These are phyloP conservation scores for Hydnomerulius pinastri DNA, from an alignment of 768 basidiomycete genomes.

Conservation along the genomic window DNA sequence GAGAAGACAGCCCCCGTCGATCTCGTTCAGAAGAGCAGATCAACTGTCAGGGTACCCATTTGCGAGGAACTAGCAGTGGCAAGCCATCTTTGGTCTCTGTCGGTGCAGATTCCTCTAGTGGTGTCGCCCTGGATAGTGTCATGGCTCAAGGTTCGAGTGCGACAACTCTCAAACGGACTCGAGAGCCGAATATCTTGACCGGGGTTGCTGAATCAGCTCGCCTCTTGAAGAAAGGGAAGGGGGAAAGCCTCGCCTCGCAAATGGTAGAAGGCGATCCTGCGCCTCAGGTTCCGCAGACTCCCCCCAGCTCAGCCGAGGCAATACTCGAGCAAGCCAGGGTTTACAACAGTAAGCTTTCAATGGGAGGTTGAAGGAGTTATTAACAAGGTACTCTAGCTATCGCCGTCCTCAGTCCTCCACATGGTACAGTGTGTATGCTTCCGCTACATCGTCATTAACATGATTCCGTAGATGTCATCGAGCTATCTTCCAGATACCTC, in stretches of 20 bases:
- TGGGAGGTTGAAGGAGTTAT: background rate
- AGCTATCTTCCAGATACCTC: conserved; percentile 20
- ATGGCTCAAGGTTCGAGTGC: conserved; percentile 12
- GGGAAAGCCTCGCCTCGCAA: background rate
- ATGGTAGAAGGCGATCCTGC: background rate
- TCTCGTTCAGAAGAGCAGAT: conserved; percentile 1
- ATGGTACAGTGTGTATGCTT: conserved; percentile 13
- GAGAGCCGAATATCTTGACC: conserved; percentile 7
- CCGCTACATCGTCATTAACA: conserved; percentile 1
- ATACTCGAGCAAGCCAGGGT: conserved; percentile 20
- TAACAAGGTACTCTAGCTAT: conserved; percentile 21
- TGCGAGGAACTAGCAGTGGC: conserved; percentile 30
- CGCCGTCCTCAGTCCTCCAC: conserved; percentile 14
- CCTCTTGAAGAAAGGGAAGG: conserved; percentile 14
- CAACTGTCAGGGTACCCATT: conserved; percentile 24
- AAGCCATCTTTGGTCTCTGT: conserved; percentile 24
- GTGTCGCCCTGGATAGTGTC: conserved; percentile 5
- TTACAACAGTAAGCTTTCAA: conserved; percentile 21
- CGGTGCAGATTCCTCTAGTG: conserved; percentile 16
- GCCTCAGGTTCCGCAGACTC: background rate
- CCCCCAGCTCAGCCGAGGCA: conserved; percentile 7
- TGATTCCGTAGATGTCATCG: conserved; percentile 15
- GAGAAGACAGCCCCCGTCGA: background rate
- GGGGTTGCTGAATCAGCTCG: conserved; percentile 1
- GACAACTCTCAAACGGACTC: conserved; percentile 12